These are phyloP conservation scores for Colletotrichum sp. DNA, from an alignment of 2,329 filamentous ascomycete genomes.

Conservation along the genomic window DNA sequence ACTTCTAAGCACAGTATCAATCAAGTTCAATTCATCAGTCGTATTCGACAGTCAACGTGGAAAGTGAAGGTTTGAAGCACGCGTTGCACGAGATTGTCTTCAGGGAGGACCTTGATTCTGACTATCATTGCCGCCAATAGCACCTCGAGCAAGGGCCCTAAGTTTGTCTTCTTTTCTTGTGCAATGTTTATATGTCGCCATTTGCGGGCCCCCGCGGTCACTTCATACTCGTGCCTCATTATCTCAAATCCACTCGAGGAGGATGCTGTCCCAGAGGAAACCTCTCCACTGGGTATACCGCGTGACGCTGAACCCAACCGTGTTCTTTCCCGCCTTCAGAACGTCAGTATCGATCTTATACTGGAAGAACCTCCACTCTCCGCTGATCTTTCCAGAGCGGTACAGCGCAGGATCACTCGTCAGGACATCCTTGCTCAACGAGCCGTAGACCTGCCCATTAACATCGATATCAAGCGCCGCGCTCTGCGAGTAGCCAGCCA, in stretches of 20 bases:
- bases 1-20: too few relatives aligned
- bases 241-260: slow-evolving; percentile 10
- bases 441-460: slow-evolving; percentile 6
- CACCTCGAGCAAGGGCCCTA: not conserved
- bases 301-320: slow-evolving; percentile 6
- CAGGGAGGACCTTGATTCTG: not conserved
- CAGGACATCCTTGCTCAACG: slow-evolving; percentile 9
- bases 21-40: too few relatives aligned
- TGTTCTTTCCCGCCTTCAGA: slow-evolving; percentile 4
- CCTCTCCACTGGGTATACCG: slow-evolving; percentile 17
- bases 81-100: not conserved
- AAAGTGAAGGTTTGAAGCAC: not conserved
- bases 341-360: slow-evolving; percentile 6
- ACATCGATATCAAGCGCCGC: slow-evolving; percentile 8
- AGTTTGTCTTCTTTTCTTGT: not conserved
- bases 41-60: too few relatives aligned
- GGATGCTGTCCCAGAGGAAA: slow-evolving; percentile 18
- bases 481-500: slow-evolving; percentile 40
- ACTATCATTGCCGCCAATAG: not conserved
- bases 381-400: slow-evolving; percentile 14
- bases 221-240: not conserved
- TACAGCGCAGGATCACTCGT: slow-evolving; percentile 17
- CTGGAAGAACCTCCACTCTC: slow-evolving; percentile 18
- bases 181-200: not conserved
- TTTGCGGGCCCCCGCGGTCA: not conserved